Evolutionary conservation across 2,329 filamentous ascomycete genomes (phyloP).

Genomic region (Penicillium sp.): DNA sequence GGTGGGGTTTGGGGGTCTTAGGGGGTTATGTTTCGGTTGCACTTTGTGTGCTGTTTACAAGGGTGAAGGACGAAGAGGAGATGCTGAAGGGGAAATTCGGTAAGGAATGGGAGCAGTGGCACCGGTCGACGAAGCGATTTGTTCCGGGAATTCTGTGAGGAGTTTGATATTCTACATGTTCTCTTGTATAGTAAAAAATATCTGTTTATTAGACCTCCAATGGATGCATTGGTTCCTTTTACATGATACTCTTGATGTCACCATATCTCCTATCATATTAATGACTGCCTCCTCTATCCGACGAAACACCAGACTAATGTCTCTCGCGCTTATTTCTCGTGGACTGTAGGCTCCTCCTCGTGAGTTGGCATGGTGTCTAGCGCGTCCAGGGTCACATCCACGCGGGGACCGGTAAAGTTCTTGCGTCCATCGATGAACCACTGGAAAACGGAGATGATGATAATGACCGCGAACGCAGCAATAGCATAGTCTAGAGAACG

Average conservation of each 20-base stretch:
- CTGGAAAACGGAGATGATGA: slow-evolving; percentile 62
- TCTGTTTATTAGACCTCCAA: background rate
- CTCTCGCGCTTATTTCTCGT: slow-evolving; percentile 19
- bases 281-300: background rate
- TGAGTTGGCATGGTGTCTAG: slow-evolving; percentile 14
- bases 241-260: background rate
- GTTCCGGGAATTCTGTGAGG: slow-evolving; percentile 53
- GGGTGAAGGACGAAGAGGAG: slow-evolving; percentile 57
- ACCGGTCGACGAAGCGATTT: slow-evolving; percentile 56
- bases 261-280: background rate
- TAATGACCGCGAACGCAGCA: slow-evolving; percentile 63
- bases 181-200: background rate
- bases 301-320: background rate
- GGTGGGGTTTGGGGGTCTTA: slow-evolving; percentile 19
- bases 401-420: slow-evolving; percentile 61
- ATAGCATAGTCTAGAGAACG: slow-evolving; percentile 44
- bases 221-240: background rate
- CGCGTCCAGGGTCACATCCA: slow-evolving; percentile 44
- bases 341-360: slow-evolving; percentile 1
- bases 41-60: slow-evolving; percentile 32
- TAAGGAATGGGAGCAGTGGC: slow-evolving; percentile 57
- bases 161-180: background rate
- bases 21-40: background rate
- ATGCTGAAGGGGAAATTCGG: slow-evolving; percentile 59
- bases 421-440: slow-evolving; percentile 66